Conservation (phyloP, 148 eudicot genomes). For the Amaranthus palmeri region DNA sequence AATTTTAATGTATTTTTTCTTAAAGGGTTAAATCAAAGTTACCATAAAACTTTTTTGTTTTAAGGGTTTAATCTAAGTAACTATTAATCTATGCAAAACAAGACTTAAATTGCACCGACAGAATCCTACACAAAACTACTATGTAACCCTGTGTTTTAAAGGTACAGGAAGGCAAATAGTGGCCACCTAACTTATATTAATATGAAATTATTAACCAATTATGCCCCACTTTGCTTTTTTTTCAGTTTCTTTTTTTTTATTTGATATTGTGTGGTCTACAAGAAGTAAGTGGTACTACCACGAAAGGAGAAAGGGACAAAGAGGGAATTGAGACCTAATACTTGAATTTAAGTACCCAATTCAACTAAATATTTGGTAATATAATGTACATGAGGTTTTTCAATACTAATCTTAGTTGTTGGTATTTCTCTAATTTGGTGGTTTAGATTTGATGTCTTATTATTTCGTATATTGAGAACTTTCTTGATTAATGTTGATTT, state of each 20-base stretch:
- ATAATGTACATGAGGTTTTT: too few species aligned
- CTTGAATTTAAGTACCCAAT: not conserved
- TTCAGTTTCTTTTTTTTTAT: not conserved
- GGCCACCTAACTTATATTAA: constrained; percentile 15
- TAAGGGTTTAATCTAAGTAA: not conserved
- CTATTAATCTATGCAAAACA: not conserved
- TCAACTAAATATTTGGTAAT: too few species aligned
- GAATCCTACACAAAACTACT: not conserved
- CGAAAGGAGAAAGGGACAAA: constrained; percentile 4
- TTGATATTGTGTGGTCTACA: not conserved
- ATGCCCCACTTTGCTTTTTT: not conserved
- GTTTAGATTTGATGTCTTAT: not conserved
- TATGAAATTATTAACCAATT: too few species aligned
- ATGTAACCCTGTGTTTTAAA: not conserved
- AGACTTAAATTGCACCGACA: constrained; percentile 21
- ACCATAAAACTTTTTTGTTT: too few species aligned
- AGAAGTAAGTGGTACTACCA: not conserved
- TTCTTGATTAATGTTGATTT: too few species aligned
- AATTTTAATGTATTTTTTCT: not conserved
- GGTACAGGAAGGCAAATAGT: constrained; percentile 4
- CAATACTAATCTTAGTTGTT: too few species aligned
- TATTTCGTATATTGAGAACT: too few species aligned
- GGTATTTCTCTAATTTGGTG: not conserved
- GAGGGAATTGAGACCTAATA: not conserved
- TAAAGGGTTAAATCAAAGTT: too few species aligned